A percentile compares a stretch with the other conserved stretches of the same genome.
These are phyloP conservation scores for Tolypocladium tundrense DNA, from an alignment of 2,329 filamentous ascomycete genomes.

Conservation along the genomic window DNA sequence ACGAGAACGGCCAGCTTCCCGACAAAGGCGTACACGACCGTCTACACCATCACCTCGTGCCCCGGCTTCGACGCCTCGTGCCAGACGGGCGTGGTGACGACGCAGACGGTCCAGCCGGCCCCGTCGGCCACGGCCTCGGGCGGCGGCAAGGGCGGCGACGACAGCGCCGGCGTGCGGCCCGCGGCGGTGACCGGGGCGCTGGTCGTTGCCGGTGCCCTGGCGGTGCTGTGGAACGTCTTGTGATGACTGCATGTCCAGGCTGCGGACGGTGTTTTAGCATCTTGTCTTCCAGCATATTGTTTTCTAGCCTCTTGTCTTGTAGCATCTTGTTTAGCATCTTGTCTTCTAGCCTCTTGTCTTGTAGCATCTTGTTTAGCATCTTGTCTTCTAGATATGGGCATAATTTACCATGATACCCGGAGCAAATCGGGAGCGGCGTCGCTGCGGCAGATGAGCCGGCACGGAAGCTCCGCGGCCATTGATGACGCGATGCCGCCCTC, in stretches of 20 bases:
- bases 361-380: too few species aligned
- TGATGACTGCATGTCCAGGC: background rate
- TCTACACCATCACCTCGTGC: conserved; percentile 16
- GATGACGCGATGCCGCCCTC: too few species aligned
- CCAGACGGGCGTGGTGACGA: conserved; percentile 11
- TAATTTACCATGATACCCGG: conserved; percentile 1
- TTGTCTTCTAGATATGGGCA: background rate
- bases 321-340: too few species aligned
- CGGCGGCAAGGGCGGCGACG: conserved; percentile 2
- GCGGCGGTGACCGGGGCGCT: background rate
- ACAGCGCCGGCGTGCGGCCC: conserved; percentile 5
- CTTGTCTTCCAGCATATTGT: background rate
- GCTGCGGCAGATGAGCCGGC: background rate
- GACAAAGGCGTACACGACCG: conserved; percentile 11
- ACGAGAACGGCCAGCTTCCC: conserved; percentile 1
- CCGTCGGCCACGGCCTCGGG: background rate
- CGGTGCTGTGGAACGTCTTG: conserved; percentile 2
- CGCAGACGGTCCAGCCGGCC: conserved; percentile 6
- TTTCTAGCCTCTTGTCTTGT: background rate
- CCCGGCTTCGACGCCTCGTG: conserved; percentile 11
- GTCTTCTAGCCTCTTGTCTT: background rate
- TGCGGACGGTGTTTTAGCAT: background rate
- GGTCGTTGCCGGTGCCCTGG: background rate
- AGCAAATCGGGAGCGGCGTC: too few species aligned
- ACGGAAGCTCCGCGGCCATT: background rate